Conservation (phyloP, 225 moss, liverwort and hornwort species). For the Physcomitrellopsis africana region DNA sequence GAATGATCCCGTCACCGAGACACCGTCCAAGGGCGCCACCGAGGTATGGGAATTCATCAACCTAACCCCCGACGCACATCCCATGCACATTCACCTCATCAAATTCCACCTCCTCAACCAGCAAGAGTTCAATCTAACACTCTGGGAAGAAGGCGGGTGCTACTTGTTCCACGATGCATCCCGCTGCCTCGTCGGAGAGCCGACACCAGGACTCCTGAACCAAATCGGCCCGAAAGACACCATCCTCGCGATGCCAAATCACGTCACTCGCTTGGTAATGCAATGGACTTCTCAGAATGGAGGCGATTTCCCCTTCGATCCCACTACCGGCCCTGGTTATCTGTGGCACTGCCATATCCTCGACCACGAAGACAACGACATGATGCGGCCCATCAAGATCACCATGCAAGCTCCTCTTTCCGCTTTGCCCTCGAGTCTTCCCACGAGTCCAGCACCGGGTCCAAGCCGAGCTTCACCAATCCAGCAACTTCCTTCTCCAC, state of each 20-base stretch:
- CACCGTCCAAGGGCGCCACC: not conserved
- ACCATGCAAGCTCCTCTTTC: not conserved
- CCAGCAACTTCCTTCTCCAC: no score
- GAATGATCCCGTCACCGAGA: conserved; percentile 29
- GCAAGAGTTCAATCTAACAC: conserved; percentile 15
- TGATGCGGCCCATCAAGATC: conserved; percentile 31
- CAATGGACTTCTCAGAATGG: conserved; percentile 12
- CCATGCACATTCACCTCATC: conserved; percentile 33
- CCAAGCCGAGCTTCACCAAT: no score
- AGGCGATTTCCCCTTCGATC: conserved; percentile 18
- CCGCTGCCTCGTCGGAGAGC: conserved; percentile 19
- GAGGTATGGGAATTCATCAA: conserved; percentile 34
- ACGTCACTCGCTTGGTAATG: conserved; percentile 21
- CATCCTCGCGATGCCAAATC: not conserved
- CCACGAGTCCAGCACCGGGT: no score
- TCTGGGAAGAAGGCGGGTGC: conserved; percentile 12
- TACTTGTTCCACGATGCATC: not conserved
- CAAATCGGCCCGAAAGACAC: conserved; percentile 30
- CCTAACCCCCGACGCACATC: conserved; percentile 34
- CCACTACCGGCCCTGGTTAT: conserved; percentile 27
- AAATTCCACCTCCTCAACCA: conserved; percentile 27
- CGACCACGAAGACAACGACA: conserved; percentile 37
- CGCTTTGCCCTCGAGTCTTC: not conserved
- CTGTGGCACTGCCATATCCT: conserved; percentile 36
- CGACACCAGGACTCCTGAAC: conserved; percentile 1